Evolutionary conservation across 148 eudicot genomes (phyloP), one percentile per base, ranked within the genome.

Genomic region (Heliosperma pusillum): DNA sequence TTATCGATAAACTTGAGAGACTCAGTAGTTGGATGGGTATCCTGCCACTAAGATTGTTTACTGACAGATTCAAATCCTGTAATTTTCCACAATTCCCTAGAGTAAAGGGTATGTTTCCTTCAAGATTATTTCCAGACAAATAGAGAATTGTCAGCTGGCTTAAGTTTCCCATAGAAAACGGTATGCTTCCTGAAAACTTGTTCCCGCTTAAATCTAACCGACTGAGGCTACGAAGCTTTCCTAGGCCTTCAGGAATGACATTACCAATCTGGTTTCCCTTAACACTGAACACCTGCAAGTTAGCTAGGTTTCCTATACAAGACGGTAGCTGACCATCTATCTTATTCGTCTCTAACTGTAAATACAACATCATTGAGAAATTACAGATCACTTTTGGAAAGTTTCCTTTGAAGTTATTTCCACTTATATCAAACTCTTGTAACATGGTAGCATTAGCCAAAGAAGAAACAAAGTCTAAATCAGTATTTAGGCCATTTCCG

Each of bases 141-240:
- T 10, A n/a, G 8, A 82, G 26, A 20, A 1, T 2, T 44, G 20
- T 74, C 11, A 87, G 16, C 26, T 40, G 24, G 50, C 79, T 79
- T 21, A 87, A 60, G 63, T 83, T 83, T 82, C 87, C 88, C 0
- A 83, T 36, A 13, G 87, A 80, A 11, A 62, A 29, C 0, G 88
- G 88, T 45, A 87, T 71, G 15, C 5, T 10, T 8, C 88, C 88
- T 5, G 81, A 75, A 36, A 87, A 58, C 2, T 73, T 40, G 69
- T 83, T 87, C 1, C 0, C 0, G 15, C 42, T 26, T 17, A 84
- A 16, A 3, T 21, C 10, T 22, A 64, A 21, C 3, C 1, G 0
- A 3, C 25, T 22, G 16, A 80, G 56, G 0, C 27, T 30, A 36
- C 42, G 66, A 3, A 83, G 81, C 11, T 74, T 24, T 5, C 85